A percentile compares a stretch with the other conserved stretches of the same genome.
Evolutionary conservation across 2,329 filamentous ascomycete species (phyloP).

Genomic region (Aschersonia sp.): DNA sequence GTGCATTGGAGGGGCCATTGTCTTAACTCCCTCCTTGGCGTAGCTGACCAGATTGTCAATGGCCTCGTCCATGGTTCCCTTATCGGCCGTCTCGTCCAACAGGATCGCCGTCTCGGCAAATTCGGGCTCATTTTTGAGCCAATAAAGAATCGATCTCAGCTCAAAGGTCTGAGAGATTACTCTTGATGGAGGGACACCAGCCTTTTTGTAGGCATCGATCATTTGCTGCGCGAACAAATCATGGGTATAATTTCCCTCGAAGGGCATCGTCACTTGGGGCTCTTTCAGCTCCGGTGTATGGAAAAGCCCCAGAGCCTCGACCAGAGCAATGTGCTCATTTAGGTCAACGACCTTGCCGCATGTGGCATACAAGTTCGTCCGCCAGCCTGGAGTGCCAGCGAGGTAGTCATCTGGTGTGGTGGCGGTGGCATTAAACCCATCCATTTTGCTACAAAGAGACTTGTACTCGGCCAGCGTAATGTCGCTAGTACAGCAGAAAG

Average conservation of each 20-base stretch:
- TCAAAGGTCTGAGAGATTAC: constrained; percentile 53
- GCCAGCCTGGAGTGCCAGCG: constrained; percentile 42
- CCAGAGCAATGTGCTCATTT: constrained; percentile 45
- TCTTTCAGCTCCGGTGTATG: constrained; percentile 57
- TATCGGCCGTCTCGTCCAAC: constrained; percentile 48
- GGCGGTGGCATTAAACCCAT: constrained; percentile 43
- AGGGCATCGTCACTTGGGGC: constrained; percentile 57
- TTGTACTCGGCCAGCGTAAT: constrained; percentile 55
- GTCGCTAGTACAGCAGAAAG: constrained; percentile 58
- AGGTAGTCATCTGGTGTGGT: constrained; percentile 43
- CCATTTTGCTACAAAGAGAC: constrained; percentile 57
- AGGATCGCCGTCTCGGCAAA: constrained; percentile 49
- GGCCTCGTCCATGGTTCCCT: constrained; percentile 31
- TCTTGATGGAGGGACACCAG: constrained; percentile 34
- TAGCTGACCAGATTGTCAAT: constrained; percentile 41
- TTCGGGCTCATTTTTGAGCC: constrained; percentile 44
- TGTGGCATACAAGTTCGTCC: constrained; percentile 50
- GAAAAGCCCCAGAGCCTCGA: constrained; percentile 41
- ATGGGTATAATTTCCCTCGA: constrained; percentile 48
- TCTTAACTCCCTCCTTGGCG: constrained; percentile 40
- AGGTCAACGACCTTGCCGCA: constrained; percentile 49
- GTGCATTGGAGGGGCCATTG: constrained; percentile 48
- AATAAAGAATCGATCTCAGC: constrained; percentile 50
- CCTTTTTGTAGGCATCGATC: constrained; percentile 41
- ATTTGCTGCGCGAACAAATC: constrained; percentile 50